A percentile compares a stretch with the other conserved stretches of the same genome.
These are phyloP conservation scores for Marasmius oreades DNA, from an alignment of 1,284 basidiomycete genomes.

Conservation along the genomic window DNA sequence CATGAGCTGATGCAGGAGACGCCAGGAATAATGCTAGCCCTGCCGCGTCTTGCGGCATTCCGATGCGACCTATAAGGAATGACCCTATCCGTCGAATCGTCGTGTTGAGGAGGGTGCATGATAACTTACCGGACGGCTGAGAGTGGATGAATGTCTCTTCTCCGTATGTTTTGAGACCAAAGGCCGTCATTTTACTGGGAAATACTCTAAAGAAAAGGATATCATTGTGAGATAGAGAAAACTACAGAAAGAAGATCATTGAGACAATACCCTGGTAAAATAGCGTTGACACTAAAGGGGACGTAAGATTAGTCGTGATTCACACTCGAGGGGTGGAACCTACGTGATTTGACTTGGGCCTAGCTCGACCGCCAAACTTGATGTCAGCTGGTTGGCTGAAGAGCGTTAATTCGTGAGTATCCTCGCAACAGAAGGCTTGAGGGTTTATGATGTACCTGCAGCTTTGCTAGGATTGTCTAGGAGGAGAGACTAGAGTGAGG, in stretches of 20 bases:
- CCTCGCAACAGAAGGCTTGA: background rate
- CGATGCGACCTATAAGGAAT: slow-evolving; percentile 52
- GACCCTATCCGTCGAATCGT: background rate
- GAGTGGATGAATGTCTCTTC: slow-evolving; percentile 46
- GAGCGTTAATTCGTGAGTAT: background rate
- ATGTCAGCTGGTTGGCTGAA: slow-evolving; percentile 77
- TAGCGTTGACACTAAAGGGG: slow-evolving; percentile 71
- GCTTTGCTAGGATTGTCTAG: slow-evolving; percentile 80
- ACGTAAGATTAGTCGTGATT: background rate
- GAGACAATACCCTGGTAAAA: slow-evolving; percentile 58
- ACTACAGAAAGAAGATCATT: background rate
- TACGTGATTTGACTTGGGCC: slow-evolving; percentile 62
- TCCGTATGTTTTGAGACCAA: slow-evolving; percentile 58
- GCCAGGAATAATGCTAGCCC: slow-evolving; percentile 73
- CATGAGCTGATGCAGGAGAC: slow-evolving; percentile 67
- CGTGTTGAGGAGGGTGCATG: background rate
- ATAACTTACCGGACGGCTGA: slow-evolving; percentile 63
- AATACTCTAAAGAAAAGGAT: slow-evolving; percentile 57
- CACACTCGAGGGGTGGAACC: slow-evolving; percentile 21
- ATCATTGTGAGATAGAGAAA: background rate
- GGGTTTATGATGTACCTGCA: slow-evolving; percentile 39
- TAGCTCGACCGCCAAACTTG: slow-evolving; percentile 68
- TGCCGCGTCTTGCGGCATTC: slow-evolving; percentile 69
- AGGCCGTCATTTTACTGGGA: slow-evolving; percentile 86
- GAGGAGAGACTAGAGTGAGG: slow-evolving; percentile 1